These are phyloP conservation scores for Phyllosticta citriasiana DNA, from an alignment of 2,329 filamentous ascomycete species.

Conservation along the genomic window DNA sequence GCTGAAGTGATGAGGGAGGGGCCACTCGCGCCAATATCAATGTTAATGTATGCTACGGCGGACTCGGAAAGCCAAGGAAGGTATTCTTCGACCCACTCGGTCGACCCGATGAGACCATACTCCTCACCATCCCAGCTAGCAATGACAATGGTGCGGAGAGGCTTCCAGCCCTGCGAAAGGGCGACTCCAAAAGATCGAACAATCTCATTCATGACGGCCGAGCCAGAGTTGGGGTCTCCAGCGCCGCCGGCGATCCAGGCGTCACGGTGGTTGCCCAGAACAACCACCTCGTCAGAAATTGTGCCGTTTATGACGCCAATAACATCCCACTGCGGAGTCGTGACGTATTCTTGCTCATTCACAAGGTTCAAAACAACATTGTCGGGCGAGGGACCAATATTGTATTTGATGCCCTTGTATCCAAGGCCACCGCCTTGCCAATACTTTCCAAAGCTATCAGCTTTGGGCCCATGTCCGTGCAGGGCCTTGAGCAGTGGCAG, in stretches of 20 bases:
- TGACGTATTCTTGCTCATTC: constrained; percentile 41
- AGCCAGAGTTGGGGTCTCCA: constrained; percentile 74
- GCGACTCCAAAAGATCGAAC: constrained; percentile 65
- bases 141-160: constrained; percentile 82
- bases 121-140: constrained; percentile 62
- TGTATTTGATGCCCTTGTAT: constrained; percentile 77
- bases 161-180: constrained; percentile 66
- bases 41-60: constrained; percentile 75
- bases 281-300: constrained; percentile 71
- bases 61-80: constrained; percentile 66
- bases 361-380: constrained; percentile 44
- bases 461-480: constrained; percentile 76
- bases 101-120: constrained; percentile 76
- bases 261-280: constrained; percentile 88
- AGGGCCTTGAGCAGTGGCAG: constrained; percentile 80
- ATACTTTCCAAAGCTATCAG: constrained; percentile 59
- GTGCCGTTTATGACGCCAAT: constrained; percentile 88
- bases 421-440: constrained; percentile 66
- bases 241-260: constrained; percentile 79
- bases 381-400: constrained; percentile 72
- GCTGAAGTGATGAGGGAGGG: constrained; percentile 54
- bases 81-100: constrained; percentile 89
- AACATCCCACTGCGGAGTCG: constrained; percentile 54
- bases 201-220: constrained; percentile 68
- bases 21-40: constrained; percentile 65